Base-by-base conservation (phyloP, 164 flowering plant species). In the Magnolia changhungtana region DNA sequence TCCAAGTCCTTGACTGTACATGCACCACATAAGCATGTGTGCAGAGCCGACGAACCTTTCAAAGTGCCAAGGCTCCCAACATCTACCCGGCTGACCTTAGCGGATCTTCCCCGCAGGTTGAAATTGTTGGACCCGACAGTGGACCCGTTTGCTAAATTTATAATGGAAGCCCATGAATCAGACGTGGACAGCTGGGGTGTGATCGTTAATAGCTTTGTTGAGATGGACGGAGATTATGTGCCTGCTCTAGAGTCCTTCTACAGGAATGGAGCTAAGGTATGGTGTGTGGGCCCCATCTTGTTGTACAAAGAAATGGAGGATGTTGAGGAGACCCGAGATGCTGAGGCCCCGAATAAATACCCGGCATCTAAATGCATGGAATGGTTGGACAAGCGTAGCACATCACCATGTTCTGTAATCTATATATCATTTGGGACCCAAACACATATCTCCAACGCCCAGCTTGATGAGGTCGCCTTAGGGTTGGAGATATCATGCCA, bases 231-330 rank as follows among this genome's bases (percentile, higher is more conserved):
- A 7, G 75, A 58, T 11, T 63, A 74, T n/a, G 67, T 84, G 4
- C 23, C 74, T 0, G 7, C 79, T 8, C 23, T 82, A 0, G 78
- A 80, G 37, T 76, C 84, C 4, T 81, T 79, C 52, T 78, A 69
- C 18, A 14, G 6, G 11, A 20, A 76, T 8, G 79, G 63, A 2
- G 76, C 81, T 29, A 78, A 58, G 72, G 76, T 69, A n/a, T 84
- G 85, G 84, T 84, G 83, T 49, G 70, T 81, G 3, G 87, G 87
- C 3, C 87, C 87, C 0, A 31, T 79, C 14, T 7, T 67, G 8
- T 29, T 81, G 6, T 73, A 65, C 64, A 66, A 75, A 13, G 27
- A 45, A 21, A 3, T 16, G 8, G 66, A 16, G 66, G 66, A 72
- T 45, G 8, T 76, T 3, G 45, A 37, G 45, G 6, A 37, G 45